Base-by-base conservation (phyloP, 345 rosid species). In the Corchorus olitorius region DNA sequence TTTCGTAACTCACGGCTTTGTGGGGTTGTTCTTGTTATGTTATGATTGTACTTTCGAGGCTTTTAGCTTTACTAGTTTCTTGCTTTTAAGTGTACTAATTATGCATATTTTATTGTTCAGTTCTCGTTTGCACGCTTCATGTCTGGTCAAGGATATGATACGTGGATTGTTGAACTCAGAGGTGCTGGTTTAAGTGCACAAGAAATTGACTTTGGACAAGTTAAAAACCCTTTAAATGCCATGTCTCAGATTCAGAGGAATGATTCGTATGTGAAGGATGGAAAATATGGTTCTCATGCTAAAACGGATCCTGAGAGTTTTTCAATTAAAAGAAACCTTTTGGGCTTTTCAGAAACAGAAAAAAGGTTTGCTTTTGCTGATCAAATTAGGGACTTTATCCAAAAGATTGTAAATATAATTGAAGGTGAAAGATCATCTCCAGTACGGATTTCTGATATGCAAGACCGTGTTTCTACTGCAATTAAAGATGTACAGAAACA, bases 81-180 rank as follows among this genome's bases (percentile, higher is more conserved):
- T 39, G 49, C 39, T 17, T 62, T 62, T 35, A 8, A 62, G 39
- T 67, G 37, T 33, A 68, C 49, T 68, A 41, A 68, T 68, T 22
- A 22, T 67, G 55, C 41, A 20, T 34, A 35, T 53, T 27, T 27
- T 35, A 4, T 5, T 53, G 33, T 70, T 35, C 86, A 94, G 98
- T 82, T 79, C 39, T 93, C 98, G 0, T 91, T 94, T 53, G 97
- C 97, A 33, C 91, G 98, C 33, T 84, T 63, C 83, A 94, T 94
- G 97, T 86, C 89, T 71, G 79, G 80, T 71, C 91, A 88, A 72
- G 98, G 97, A 80, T 94, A 86, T 55, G 98, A 94, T 74, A 87
- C 98, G 1, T 91, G 98, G 98, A 87, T 86, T 78, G 86, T 94
- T 76, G 98, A 94, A 85, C 80, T 94, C 62, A 85, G 97, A 75